phyloP scores from a whole-genome alignment of 2,329 filamentous ascomycete genomes.

The Venturia asperata region DNA sequence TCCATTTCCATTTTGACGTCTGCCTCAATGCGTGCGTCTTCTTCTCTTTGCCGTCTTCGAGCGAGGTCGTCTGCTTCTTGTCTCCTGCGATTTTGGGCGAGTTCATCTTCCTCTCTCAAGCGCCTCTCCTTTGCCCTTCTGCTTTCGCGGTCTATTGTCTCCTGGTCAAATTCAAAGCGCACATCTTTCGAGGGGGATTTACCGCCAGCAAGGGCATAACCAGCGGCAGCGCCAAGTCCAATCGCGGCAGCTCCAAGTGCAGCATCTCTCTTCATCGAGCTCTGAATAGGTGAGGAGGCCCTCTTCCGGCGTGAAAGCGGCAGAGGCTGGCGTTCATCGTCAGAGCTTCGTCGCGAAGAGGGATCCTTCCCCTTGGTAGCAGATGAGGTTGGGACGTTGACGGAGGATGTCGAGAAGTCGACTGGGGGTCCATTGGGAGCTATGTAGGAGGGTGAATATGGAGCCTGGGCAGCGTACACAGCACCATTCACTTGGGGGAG shows the following conservation, averaged over 20 bases:
- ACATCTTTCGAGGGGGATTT: constrained; percentile 40
- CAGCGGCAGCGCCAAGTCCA: constrained; percentile 35
- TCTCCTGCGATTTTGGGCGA: constrained; percentile 23
- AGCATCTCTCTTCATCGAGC: constrained; percentile 33
- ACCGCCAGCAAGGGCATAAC: constrained; percentile 23
- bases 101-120: constrained; percentile 16
- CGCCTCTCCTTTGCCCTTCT: constrained; percentile 24
- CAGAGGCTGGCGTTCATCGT: constrained; percentile 9
- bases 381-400: neutral
- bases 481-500: constrained; percentile 53
- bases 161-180: constrained; percentile 48
- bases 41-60: constrained; percentile 19
- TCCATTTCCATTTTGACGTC: constrained; percentile 20
- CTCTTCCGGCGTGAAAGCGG: constrained; percentile 30
- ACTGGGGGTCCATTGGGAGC: constrained; percentile 37
- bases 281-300: constrained; percentile 42
- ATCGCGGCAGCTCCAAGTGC: constrained; percentile 39
- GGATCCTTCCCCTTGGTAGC: neutral
- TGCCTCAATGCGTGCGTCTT: constrained; percentile 26
- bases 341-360: neutral
- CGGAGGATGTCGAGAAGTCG: constrained; percentile 13
- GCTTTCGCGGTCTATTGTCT: constrained; percentile 31
- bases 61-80: constrained; percentile 19
- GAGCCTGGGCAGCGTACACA: constrained; percentile 49
- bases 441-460: constrained; percentile 36